These are phyloP conservation scores for Keithomyces neogunnii DNA, from an alignment of 2,329 filamentous ascomycete species.

Conservation along the genomic window DNA sequence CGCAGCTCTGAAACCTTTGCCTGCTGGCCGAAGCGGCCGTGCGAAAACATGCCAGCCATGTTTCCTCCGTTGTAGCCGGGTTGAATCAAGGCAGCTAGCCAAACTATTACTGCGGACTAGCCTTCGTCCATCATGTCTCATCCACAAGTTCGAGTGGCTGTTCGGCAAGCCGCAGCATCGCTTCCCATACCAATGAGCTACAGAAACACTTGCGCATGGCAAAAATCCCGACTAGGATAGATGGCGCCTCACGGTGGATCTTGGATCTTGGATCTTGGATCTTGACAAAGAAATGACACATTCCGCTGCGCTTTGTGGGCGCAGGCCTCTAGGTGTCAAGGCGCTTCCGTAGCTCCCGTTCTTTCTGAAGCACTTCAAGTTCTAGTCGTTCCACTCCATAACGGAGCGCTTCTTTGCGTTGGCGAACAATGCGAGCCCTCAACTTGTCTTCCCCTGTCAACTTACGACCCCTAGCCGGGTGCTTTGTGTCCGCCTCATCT, in stretches of 20 bases:
- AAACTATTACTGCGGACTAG: background rate
- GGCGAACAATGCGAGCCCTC: slow-evolving; percentile 53
- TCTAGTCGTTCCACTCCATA: slow-evolving; percentile 83
- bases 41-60: slow-evolving; percentile 1
- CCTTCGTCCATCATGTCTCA: background rate
- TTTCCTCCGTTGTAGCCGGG: background rate
- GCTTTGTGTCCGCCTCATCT: slow-evolving; percentile 11
- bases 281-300: background rate
- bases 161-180: background rate
- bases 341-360: slow-evolving; percentile 47
- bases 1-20: background rate
- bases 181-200: background rate
- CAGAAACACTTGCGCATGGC: background rate
- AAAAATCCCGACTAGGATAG: background rate
- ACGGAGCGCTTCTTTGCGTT: slow-evolving; percentile 76
- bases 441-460: slow-evolving; percentile 47
- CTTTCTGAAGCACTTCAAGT: slow-evolving; percentile 73
- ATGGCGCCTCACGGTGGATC: background rate
- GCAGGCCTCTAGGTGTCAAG: slow-evolving; percentile 28
- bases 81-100: background rate
- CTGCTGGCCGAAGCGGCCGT: background rate
- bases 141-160: background rate
- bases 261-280: no score
- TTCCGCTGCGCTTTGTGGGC: background rate
- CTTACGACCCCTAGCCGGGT: slow-evolving; percentile 15